Conservation (phyloP, 176 grass and related monocot species). For the Oryza punctata region DNA sequence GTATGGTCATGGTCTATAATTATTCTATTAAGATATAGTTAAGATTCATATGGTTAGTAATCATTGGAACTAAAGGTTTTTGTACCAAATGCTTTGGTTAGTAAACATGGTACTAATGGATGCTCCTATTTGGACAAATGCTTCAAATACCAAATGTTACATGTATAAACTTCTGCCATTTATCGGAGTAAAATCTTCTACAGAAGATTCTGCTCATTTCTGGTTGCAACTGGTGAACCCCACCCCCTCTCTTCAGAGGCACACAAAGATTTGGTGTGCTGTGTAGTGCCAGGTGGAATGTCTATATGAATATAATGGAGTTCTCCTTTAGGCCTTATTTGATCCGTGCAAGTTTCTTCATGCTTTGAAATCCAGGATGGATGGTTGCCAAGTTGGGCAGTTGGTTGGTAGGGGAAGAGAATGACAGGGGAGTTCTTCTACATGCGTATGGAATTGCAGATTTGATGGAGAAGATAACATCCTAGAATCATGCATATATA, state of each 20-base stretch:
- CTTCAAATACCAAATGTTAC: not conserved
- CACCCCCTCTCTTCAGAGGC: conserved; percentile 26
- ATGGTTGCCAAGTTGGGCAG: conserved; percentile 35
- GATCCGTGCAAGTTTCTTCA: conserved; percentile 68
- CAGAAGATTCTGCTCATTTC: conserved; percentile 17
- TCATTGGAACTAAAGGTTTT: conserved; percentile 21
- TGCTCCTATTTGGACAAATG: conserved; percentile 25
- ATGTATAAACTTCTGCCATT: not conserved
- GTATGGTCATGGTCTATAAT: conserved; percentile 8
- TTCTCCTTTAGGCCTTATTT: conserved; percentile 40
- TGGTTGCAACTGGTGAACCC: conserved; percentile 13
- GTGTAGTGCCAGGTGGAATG: conserved; percentile 25
- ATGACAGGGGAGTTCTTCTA: conserved; percentile 43
- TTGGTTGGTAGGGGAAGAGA: conserved; percentile 32
- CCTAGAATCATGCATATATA: conserved; percentile 27
- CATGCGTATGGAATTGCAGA: conserved; percentile 26
- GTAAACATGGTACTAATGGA: conserved; percentile 26
- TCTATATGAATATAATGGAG: not conserved
- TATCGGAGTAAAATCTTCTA: conserved; percentile 4
- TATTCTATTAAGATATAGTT: not conserved
- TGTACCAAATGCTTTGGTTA: conserved; percentile 15
- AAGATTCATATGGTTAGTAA: not conserved
- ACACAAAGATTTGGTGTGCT: conserved; percentile 40
- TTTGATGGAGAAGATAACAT: conserved; percentile 19
- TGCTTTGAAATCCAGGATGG: conserved; percentile 54